These are phyloP conservation scores for Fusarium napiforme DNA, from an alignment of 2,329 filamentous ascomycete genomes.

Conservation along the genomic window DNA sequence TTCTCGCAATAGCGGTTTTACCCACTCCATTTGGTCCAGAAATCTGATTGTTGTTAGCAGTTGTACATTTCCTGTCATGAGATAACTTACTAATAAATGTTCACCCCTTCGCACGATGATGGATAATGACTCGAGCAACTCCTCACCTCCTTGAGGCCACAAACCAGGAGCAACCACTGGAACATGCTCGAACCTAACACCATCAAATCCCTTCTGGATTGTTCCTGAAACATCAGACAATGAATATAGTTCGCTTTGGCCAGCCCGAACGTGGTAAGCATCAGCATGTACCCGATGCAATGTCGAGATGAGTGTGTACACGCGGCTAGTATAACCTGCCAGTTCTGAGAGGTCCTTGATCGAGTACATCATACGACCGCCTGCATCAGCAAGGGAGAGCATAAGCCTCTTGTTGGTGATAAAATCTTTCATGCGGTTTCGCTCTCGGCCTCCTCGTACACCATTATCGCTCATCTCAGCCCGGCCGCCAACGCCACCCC, in stretches of 20 bases:
- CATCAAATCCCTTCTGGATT: slow-evolving; percentile 93
- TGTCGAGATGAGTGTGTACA: slow-evolving; percentile 95
- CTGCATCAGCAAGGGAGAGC: slow-evolving; percentile 95
- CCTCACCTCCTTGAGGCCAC: slow-evolving; percentile 90
- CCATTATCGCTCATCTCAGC: slow-evolving; percentile 69
- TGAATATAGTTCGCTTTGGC: slow-evolving; percentile 84
- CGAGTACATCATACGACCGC: slow-evolving; percentile 98
- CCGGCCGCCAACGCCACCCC: slow-evolving; percentile 84
- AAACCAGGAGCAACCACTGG: slow-evolving; percentile 90
- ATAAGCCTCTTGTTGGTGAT: slow-evolving; percentile 99
- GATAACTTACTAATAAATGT: slow-evolving; percentile 75
- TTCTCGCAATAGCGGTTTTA: slow-evolving; percentile 87
- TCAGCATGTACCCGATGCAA: slow-evolving; percentile 92
- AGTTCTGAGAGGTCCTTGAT: slow-evolving; percentile 98
- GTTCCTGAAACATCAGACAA: slow-evolving; percentile 93
- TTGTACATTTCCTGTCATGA: neutral
- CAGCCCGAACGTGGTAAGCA: slow-evolving; percentile 78
- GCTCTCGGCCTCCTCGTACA: slow-evolving; percentile 71
- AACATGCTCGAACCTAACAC: slow-evolving; percentile 91
- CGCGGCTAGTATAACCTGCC: slow-evolving; percentile 93
- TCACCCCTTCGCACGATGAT: slow-evolving; percentile 91
- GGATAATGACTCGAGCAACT: slow-evolving; percentile 87
- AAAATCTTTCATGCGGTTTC: slow-evolving; percentile 95
- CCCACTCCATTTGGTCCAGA: slow-evolving; percentile 95
- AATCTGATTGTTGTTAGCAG: slow-evolving; percentile 61